Conservation (phyloP, 352 stramenopile species). For the Blastocystis sp. region DNA sequence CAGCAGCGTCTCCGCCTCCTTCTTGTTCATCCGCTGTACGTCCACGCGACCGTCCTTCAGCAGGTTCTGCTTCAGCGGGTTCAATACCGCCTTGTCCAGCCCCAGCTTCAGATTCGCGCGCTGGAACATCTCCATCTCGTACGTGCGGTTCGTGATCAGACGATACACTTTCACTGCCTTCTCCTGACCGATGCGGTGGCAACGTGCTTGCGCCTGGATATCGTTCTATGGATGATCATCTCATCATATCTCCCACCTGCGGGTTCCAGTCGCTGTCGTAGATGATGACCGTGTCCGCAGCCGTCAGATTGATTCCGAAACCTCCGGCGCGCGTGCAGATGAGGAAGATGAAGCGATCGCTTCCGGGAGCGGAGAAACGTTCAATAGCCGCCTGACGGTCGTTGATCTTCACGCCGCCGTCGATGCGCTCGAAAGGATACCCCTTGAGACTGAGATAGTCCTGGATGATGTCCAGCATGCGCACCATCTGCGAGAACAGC, state of each 20-base stretch:
- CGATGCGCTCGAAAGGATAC: conserved; percentile 90
- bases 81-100: conserved; percentile 77
- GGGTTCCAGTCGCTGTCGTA: conserved; percentile 98
- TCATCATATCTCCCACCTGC: too few species aligned
- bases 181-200: conserved; percentile 80
- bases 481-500: conserved; percentile 86
- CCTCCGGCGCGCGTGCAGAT: conserved; percentile 90
- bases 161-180: conserved; percentile 83
- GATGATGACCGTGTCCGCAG: conserved; percentile 96
- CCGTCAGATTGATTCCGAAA: conserved; percentile 95
- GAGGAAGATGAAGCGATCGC: conserved; percentile 82
- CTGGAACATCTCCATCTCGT: conserved; percentile 83
- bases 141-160: conserved; percentile 77
- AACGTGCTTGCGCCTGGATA: conserved; percentile 77
- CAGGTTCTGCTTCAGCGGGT: conserved; percentile 59
- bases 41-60: conserved; percentile 61
- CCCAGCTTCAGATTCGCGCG: conserved; percentile 78
- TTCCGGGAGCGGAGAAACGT: conserved; percentile 67
- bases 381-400: conserved; percentile 85
- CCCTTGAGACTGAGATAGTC: conserved; percentile 82
- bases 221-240: conserved; percentile 66
- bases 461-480: conserved; percentile 96
- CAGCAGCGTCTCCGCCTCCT: conserved; percentile 79
- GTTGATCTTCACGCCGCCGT: conserved; percentile 89
- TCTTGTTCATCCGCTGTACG: conserved; percentile 68